Base-by-base conservation (phyloP, 768 basidiomycete genomes). In the Boletus rubroflammeus region DNA sequence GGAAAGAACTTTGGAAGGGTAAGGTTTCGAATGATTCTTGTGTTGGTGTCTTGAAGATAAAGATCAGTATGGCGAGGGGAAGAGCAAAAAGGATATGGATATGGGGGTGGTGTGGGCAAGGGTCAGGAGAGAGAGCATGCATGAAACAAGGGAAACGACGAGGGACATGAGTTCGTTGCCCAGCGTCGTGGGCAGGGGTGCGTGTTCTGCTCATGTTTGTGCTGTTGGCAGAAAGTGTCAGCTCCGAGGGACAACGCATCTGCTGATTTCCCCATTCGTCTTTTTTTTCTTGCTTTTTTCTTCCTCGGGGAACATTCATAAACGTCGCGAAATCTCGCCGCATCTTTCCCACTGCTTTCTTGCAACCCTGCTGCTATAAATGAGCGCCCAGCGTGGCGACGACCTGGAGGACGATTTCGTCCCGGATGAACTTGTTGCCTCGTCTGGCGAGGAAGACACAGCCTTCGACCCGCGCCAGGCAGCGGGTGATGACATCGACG, bases 401-500 rank as follows among this genome's bases (percentile, higher is more conserved):
- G 90, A 90, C 75, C 77, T 94, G 19, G 89, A 88, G 45, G 92
- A 93, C 67, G 87, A 92, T 59, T 91, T 87, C 65, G 75, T 87
- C 47, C 78, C 79, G 31, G 85, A 93, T 57, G 85, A 86, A 41
- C 73, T 81, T 14, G 79, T 88, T 0, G 84, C 83, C 0, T 71
- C 81, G 14, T 86, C 84, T 0, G 85, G 77, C 11, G 85, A 82
- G 43, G 88, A 88, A 57, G 68, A 68, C 0, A 49, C 47, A 3
- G 32, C 47, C 50, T 67, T 69, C 17, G 61, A 68, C 25, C 49
- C 65, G 26, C 67, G 47, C 42, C 67, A 62, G 38, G 66, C 64
- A 2, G 64, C 66, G 2, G 66, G 63, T 19, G 76, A 78, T 11
- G 73, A 72, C 49, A 67, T 75, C 46, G 67, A 60, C 10, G 73